Base-by-base conservation (phyloP, 805 yeast genomes). In the Debaryomyces tyrocola region DNA sequence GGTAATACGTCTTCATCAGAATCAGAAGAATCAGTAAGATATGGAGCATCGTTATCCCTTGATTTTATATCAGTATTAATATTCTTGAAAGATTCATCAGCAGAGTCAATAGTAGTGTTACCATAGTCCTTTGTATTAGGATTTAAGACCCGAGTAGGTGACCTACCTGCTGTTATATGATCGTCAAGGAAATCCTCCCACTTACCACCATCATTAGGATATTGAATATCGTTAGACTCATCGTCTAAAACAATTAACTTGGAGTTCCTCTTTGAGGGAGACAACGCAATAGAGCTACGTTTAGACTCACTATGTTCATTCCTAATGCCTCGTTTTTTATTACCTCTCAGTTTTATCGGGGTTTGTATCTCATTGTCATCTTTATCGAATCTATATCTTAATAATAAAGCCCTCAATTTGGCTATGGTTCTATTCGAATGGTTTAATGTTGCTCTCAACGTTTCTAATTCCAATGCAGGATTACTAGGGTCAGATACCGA, bases 401-500 rank as follows among this genome's bases (percentile, higher is more conserved):
- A 59, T 8, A 80, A 56, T 2, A 75, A 69, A 17, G 73, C 67
- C 59, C 86, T 77, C 50, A 86, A 70, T 54, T 77, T 83, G n/a
- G 80, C 66, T 40, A 87, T 82, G 2, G 82, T 77, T 49, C 76
- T 73, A 55, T 84, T 80, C 4, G 91, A 85, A 63, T 78, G 87
- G 14, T 74, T 72, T 53, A 88, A 71, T 20, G 87, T 83, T 0
- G 85, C 76, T 51, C 77, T 74, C 52, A 86, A 64, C 1, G 90
- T 83, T 56, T 87, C 91, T 2, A 79, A 67, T 57, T 86, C 89
- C 37, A 86, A 65, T 10, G 70, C 76, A 1, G 73, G 63, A 47
- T 76, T 73, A 27, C 69, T 67, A 1, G 73, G 67, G 37, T 78
- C 74, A 1, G 54, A 41, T 15, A 48, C 46, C 1, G 70, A 60